Evolutionary conservation across 805 yeast genomes (phyloP), one percentile per base, ranked within the genome.

Genomic region (Scheffersomyces ergatensis): DNA sequence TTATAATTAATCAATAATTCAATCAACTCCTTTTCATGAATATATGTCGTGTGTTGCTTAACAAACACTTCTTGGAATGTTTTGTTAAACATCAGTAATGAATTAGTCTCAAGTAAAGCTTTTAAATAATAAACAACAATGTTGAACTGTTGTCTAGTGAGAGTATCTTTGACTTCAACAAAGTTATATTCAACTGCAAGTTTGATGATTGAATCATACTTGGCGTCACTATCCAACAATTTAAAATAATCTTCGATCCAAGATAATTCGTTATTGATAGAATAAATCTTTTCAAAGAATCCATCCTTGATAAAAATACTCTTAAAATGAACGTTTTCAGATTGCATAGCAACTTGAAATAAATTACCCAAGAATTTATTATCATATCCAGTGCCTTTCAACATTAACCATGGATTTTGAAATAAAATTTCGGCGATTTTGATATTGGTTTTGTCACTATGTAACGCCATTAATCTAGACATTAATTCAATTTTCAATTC

Each of bases 381-480:
- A 7, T 44, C 33, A 36, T 37, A 8, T 14, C 9, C 18, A 29
- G 5, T 29, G 6, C 32, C 32, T 5, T 29, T 8, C 9, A 34
- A 15, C 34, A 37, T 21, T 17, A 24, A 24, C 4, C 26, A n/a
- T 5, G 40, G 34, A 3, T 33, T 19, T 3, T 46, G 23, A 14
- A 26, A 17, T 25, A 60, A 42, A 27, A 37, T 45, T 32, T 62
- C 57, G 8, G 52, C 37, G 3, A 51, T 15, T 25, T 55, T 53
- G 26, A 62, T 52, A 23, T 54, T 53, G 16, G 60, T 49, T 27
- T 56, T 58, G 29, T 65, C 70, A 26, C 47, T 47, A 13, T 52
- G 37, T 41, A 54, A 49, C 3, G 39, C 35, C 13, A 64, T 42
- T 31, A 65, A 47, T 23, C 47, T 34, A 5, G 31, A 29, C 13